Evolutionary conservation across 371 early-diverging fungal species (phyloP), one percentile per base, ranked within the genome.

Genomic region (Chytridiales sp.): DNA sequence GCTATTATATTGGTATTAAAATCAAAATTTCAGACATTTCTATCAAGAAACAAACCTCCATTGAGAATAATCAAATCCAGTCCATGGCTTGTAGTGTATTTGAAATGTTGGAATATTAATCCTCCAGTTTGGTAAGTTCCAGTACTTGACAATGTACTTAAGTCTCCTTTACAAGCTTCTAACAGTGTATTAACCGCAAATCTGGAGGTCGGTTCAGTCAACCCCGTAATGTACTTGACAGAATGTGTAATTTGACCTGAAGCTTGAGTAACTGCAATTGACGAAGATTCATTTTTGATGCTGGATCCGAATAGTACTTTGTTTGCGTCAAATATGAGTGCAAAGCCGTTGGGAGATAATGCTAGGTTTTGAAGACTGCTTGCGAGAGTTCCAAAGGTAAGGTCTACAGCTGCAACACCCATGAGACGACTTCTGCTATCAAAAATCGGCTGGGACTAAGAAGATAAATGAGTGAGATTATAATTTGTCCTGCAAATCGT

Each of bases 341-440:
- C 44, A 44, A 44, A 44, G 44, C 44, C 44, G 44, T 44, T 44
- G 44, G 44, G 13, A 6, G 44, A 17, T 22, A 44, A 22, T 6
- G 44, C 17, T 6, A 44, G 21, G 44, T 11, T 22, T 21, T 21
- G 8, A 6, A 44, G 21, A 22, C 22, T 9, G 21, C 17, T 9
- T 21, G 9, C 6, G 44, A 44, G 44, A 6, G 22, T 21, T 9
- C 44, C 44, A 21, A 44, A 44, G 22, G 15, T 44, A 9, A 44
- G 9, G 44, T 44, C 44, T 9, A 21, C 44, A 22, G 15, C 44
- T 6, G 22, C 9, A 6, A 44, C 44, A 22, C 44, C 44, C 22
- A 17, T n/a, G n/a, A n/a, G n/a, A n/a, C n/a, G n/a, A n/a, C n/a
- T n/a, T n/a, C n/a, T n/a, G n/a, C n/a, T n/a, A n/a, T n/a, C n/a